Percentiles rank a stretch among this genome's conserved stretches.
Conservation (phyloP, 345 rosid genomes). For the Populus nigra region DNA sequence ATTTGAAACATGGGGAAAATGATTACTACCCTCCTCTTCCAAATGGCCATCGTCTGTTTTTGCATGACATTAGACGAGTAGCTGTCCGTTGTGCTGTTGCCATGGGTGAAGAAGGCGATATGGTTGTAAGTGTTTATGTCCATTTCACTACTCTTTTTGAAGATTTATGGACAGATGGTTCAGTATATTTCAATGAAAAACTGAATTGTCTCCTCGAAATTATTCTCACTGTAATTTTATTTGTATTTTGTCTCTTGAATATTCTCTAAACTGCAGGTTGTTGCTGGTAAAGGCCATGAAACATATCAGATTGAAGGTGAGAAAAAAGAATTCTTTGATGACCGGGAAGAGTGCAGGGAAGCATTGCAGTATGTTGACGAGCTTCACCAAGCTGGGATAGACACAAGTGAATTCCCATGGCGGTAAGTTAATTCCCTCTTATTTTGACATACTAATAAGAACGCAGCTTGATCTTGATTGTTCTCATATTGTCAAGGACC, state of each 20-base stretch:
- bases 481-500: slow-evolving; percentile 1
- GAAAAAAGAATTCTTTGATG: slow-evolving; percentile 80
- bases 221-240: neutral
- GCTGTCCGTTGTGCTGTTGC: slow-evolving; percentile 96
- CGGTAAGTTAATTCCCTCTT: slow-evolving; percentile 49
- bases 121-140: slow-evolving; percentile 72
- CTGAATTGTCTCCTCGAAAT: neutral
- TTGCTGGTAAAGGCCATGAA: slow-evolving; percentile 95
- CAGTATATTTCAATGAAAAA: neutral
- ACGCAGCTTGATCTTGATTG: neutral
- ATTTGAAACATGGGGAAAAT: slow-evolving; percentile 78
- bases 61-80: slow-evolving; percentile 84
- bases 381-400: slow-evolving; percentile 97
- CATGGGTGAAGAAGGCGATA: slow-evolving; percentile 98
- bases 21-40: slow-evolving; percentile 89
- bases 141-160: slow-evolving; percentile 9
- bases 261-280: slow-evolving; percentile 48
- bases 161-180: neutral
- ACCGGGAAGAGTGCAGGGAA: slow-evolving; percentile 85
- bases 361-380: slow-evolving; percentile 93
- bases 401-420: slow-evolving; percentile 98
- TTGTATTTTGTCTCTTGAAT: slow-evolving; percentile 9
- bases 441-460: neutral
- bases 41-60: slow-evolving; percentile 84
- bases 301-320: slow-evolving; percentile 77